phyloP scores from a whole-genome alignment of 352 stramenopile species.

The Phytophthora citrophthora region DNA sequence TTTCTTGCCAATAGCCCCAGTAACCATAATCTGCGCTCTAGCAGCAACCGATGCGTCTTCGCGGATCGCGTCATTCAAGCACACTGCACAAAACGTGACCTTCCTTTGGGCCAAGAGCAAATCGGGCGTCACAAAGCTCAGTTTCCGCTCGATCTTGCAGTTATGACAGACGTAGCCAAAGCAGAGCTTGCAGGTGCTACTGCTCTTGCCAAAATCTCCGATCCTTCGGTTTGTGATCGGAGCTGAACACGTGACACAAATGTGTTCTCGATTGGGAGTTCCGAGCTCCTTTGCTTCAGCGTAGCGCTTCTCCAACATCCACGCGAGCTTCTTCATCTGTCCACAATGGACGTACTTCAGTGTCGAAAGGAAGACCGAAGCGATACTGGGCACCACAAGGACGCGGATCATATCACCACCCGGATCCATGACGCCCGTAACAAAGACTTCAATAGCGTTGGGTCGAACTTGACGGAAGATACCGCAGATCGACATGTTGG shows the following conservation, averaged over 20 bases:
- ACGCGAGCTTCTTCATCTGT: conserved; percentile 67
- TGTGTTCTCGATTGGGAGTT: conserved; percentile 34
- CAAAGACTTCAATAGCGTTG: conserved; percentile 42
- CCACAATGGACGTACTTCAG: conserved; percentile 41
- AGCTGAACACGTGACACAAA: conserved; percentile 32
- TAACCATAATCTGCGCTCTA: conserved; percentile 23
- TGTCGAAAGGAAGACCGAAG: conserved; percentile 33
- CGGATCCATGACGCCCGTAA: conserved; percentile 33
- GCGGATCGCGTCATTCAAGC: conserved; percentile 32
- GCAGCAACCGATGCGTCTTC: conserved; percentile 35
- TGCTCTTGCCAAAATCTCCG: conserved; percentile 37
- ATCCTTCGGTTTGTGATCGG: conserved; percentile 28
- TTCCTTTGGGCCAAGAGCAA: conserved; percentile 33
- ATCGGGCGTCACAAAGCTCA: conserved; percentile 46
- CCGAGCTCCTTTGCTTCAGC: conserved; percentile 37
- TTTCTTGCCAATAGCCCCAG: conserved; percentile 11
- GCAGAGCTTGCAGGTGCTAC: conserved; percentile 45
- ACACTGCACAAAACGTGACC: conserved; percentile 44
- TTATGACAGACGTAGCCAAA: conserved; percentile 36
- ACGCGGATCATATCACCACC: conserved; percentile 32
- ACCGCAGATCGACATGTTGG: conserved; percentile 42
- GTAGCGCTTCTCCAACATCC: conserved; percentile 46
- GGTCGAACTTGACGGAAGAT: conserved; percentile 38
- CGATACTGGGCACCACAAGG: conserved; percentile 39
- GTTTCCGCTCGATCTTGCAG: conserved; percentile 39